These are phyloP conservation scores for Annona squamosa DNA, from an alignment of 164 flowering plant genomes.

Conservation along the genomic window DNA sequence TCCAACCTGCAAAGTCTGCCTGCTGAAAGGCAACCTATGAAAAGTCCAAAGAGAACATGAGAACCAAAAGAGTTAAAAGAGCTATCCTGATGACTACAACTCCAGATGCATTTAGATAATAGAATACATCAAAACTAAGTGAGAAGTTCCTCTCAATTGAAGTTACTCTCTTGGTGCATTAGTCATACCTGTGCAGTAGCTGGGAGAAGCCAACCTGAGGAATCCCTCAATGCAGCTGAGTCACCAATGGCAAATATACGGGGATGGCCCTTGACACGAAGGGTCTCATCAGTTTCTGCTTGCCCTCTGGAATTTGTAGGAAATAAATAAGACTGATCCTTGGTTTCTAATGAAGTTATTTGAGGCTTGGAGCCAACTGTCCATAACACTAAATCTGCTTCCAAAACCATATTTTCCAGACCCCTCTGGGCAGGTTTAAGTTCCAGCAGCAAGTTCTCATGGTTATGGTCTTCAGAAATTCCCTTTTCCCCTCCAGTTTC, in stretches of 20 bases:
- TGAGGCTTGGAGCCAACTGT: slow-evolving; percentile 82
- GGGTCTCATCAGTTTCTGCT: slow-evolving; percentile 95
- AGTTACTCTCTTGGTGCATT: neutral
- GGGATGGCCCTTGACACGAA: slow-evolving; percentile 92
- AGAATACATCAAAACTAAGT: neutral
- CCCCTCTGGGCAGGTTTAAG: slow-evolving; percentile 80
- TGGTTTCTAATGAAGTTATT: slow-evolving; percentile 51
- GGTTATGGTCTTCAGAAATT: slow-evolving; percentile 16
- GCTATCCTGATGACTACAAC: neutral
- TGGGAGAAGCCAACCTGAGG: slow-evolving; percentile 74
- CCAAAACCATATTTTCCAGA: slow-evolving; percentile 45
- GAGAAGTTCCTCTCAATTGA: neutral
- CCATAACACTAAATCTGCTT: slow-evolving; percentile 90
- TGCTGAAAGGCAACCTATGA: slow-evolving; percentile 95
- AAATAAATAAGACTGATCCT: slow-evolving; percentile 29
- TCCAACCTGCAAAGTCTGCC: slow-evolving; percentile 99
- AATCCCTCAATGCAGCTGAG: slow-evolving; percentile 80
- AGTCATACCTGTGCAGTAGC: slow-evolving; percentile 81
- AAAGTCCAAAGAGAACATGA: slow-evolving; percentile 1
- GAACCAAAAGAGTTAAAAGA: neutral
- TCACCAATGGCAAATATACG: slow-evolving; percentile 93
- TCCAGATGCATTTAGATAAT: neutral
- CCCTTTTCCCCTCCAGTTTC: slow-evolving; percentile 11
- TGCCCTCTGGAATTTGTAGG: slow-evolving; percentile 84
- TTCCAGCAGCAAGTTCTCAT: slow-evolving; percentile 48